Evolutionary conservation across 768 basidiomycete species (phyloP).

Genomic region (Suillus fuscotomentosus): DNA sequence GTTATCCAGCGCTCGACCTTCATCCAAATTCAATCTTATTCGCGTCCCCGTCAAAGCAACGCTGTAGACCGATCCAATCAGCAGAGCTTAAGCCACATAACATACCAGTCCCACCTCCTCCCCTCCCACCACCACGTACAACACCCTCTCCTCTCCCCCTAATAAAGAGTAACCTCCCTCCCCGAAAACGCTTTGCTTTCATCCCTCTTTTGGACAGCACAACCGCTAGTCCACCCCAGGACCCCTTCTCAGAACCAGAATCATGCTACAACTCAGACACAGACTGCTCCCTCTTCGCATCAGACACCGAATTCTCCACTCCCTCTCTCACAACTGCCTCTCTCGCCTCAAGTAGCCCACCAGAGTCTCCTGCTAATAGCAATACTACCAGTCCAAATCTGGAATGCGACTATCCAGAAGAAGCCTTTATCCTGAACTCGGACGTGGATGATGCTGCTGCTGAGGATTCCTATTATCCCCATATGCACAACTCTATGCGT

Average conservation of each 20-base stretch:
- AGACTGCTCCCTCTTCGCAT: constrained; percentile 8
- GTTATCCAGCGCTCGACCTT: not conserved
- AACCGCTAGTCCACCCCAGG: not conserved
- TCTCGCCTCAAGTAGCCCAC: constrained; percentile 12
- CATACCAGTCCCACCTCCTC: constrained; percentile 13
- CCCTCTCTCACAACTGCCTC: constrained; percentile 15
- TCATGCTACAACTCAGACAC: constrained; percentile 3
- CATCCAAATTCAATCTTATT: constrained; percentile 2
- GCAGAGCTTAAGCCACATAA: constrained; percentile 9
- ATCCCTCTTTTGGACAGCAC: constrained; percentile 12
- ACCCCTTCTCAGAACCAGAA: not conserved
- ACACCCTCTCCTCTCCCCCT: not conserved
- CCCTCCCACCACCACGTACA: constrained; percentile 1
- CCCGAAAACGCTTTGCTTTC: constrained; percentile 12
- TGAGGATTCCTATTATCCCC: constrained; percentile 7
- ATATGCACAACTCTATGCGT: not conserved
- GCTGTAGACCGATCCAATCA: not conserved
- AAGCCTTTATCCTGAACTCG: constrained; percentile 7
- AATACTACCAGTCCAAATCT: not conserved
- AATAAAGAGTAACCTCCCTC: constrained; percentile 6
- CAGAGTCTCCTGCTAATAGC: constrained; percentile 5
- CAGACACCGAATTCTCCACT: constrained; percentile 12
- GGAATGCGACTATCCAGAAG: not conserved
- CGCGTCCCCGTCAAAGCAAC: not conserved
- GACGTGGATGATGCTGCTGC: constrained; percentile 8